Evolutionary conservation across 139 green algal species (phyloP), one percentile per base, ranked within the genome.

Genomic region (Chlamydomonas schloesseri): DNA sequence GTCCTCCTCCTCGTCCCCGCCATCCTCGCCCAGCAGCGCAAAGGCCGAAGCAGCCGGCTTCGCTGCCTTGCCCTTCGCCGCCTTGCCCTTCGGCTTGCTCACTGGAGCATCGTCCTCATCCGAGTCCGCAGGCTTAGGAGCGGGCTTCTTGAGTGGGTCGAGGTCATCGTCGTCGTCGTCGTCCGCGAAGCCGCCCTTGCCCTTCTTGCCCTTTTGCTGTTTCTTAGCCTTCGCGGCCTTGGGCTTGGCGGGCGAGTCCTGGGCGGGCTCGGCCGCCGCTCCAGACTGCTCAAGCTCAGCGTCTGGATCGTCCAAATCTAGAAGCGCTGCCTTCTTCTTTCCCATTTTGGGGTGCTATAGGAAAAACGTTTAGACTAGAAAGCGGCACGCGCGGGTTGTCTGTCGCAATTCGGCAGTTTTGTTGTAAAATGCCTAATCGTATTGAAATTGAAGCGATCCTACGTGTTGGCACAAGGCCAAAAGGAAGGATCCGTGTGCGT

Each of bases 131-230:
- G n/a, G 2, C 28, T 75, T 83, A 29, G 24, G 26, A 4, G 31
- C 53, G n/a, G 36, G n/a, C n/a, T n/a, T 47, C 31, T 62, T 82
- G 31, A 91, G 36, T 13, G 79, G 81, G 14, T 88, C 88, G 6
- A 91, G n/a, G n/a, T n/a, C 69, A n/a, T 94, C 93, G 37, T 96
- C 91, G 78, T 97, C 94, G 23, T 64, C 86, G 76, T 90, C 83
- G 71, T 93, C 93, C 24, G 68, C 82, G 23, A 65, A 79, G 1
- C 75, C 75, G 24, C 72, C 87, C 78, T 95, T 95, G 24, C n/a
- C 92, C 87, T 95, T 94, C 72, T 95, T 96, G 57, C 85, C 90
- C 74, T 95, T 95, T 69, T 88, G 81, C 80, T 94, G 92, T 86
- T 96, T 97, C 79, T 93, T 92, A 20, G 82, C 67, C 53, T 84